phyloP scores from a whole-genome alignment of 2,329 filamentous ascomycete species.

The Ambrosiella cleistominuta region DNA sequence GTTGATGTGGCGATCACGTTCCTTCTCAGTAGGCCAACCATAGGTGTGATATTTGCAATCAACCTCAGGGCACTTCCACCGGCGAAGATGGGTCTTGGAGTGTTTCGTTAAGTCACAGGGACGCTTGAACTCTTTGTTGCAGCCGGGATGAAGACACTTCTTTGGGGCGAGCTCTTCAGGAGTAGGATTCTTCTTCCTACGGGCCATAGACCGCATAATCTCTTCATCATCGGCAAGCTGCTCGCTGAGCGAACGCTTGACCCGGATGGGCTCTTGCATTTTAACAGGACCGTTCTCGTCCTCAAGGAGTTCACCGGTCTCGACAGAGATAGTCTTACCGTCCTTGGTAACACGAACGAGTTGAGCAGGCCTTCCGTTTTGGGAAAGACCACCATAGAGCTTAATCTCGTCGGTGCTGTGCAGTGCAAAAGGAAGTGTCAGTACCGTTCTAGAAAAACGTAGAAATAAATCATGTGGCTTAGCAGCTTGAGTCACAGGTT shows the following conservation, averaged over 20 bases:
- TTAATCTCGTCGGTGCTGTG: conserved; percentile 48
- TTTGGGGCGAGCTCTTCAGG: conserved; percentile 69
- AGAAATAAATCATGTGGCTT: not conserved
- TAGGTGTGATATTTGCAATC: conserved; percentile 80
- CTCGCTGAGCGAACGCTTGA: conserved; percentile 51
- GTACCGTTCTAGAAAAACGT: conserved; percentile 6
- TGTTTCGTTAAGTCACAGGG: conserved; percentile 97
- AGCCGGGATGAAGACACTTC: conserved; percentile 56
- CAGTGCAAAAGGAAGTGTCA: conserved; percentile 18
- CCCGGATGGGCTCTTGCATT: conserved; percentile 28
- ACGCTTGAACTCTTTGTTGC: conserved; percentile 84
- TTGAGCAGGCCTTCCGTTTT: conserved; percentile 69
- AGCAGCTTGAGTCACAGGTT: not conserved
- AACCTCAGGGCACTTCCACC: conserved; percentile 74
- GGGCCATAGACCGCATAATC: conserved; percentile 82
- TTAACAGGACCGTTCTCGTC: conserved; percentile 23
- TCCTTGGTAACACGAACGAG: conserved; percentile 68
- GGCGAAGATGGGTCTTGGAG: conserved; percentile 90
- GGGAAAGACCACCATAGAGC: conserved; percentile 62
- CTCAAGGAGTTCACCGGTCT: conserved; percentile 48
- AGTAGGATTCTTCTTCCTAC: conserved; percentile 81
- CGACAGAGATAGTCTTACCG: conserved; percentile 63
- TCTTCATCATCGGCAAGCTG: conserved; percentile 63
- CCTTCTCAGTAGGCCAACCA: conserved; percentile 95
- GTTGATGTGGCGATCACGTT: conserved; percentile 87